Evolutionary conservation across 208 protist genomes (phyloP), one percentile per base, ranked within the genome.

Genomic region (Leptomonas pyrrhocoris): DNA sequence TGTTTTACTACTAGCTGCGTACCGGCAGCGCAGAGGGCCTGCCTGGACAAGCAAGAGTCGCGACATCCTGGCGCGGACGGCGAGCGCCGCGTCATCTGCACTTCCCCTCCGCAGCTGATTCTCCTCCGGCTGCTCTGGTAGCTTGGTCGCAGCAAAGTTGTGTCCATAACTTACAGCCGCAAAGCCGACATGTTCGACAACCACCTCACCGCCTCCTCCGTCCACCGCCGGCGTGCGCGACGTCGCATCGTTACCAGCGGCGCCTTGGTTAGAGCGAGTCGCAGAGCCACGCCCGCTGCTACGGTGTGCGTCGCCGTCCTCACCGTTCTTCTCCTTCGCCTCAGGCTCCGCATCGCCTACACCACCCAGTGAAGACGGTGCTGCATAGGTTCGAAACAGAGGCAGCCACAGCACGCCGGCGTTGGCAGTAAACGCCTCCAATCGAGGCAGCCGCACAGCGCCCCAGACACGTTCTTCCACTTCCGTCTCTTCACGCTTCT

Each of bases 131-230:
- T 31, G 6, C 34, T 38, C 34, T 43, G n/a, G 18, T 38, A 27
- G 16, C 30, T 4, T n/a, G 8, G 30, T 18, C 6, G 1, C 43
- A 16, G 54, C 59, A 61, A 90, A 79, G 40, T 90, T 90, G 72
- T 90, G 84, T 1, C 34, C 25, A 57, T 84, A 90, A 45, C 71
- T 54, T 8, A 90, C 50, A 15, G 78, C 72, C 16, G 76, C 73
- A 46, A 76, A 86, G 38, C 84, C 84, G n/a, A 65, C 58, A 30
- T 81, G 69, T 40, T 54, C 49, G 23, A 57, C 46, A 18, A 23
- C 34, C 3, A 56, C 60, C 18, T 2, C 28, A 8, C 3, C 43
- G 13, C 5, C 3, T 19, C 16, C 16, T 2, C 2, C 16, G 16
- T 19, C 43, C 16, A 5, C 18, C 16, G 43, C 16, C 16, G 18